Percentiles rank a stretch among this genome's conserved stretches.
Conservation (phyloP, 2,329 filamentous ascomycete species). For the Paraconiothyrium brasiliense region DNA sequence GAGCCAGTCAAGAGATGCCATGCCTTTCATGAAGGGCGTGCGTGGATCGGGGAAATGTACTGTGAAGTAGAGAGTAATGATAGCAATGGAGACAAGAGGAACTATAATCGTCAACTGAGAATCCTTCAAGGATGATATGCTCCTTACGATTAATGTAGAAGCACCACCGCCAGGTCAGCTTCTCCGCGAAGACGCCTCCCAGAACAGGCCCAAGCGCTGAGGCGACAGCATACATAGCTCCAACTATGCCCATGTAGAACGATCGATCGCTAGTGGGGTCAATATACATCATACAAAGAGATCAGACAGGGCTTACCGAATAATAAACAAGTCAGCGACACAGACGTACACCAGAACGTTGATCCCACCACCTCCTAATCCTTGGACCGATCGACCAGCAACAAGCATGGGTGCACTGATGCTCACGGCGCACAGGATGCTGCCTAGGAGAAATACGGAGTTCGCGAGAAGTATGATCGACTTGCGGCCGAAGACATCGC, state of each 20-base stretch:
- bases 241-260: slow-evolving; percentile 62
- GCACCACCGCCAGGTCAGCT: slow-evolving; percentile 61
- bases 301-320: slow-evolving; percentile 35
- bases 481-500: slow-evolving; percentile 52
- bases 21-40: slow-evolving; percentile 56
- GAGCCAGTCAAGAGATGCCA: slow-evolving; percentile 63
- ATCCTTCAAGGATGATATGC: background rate
- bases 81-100: slow-evolving; percentile 60
- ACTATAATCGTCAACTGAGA: slow-evolving; percentile 52
- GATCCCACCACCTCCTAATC: slow-evolving; percentile 63
- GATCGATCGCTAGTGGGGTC: slow-evolving; percentile 51
- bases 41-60: slow-evolving; percentile 63
- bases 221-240: slow-evolving; percentile 65
- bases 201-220: slow-evolving; percentile 63
- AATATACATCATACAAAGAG: background rate
- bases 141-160: slow-evolving; percentile 50
- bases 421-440: slow-evolving; percentile 60
- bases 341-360: slow-evolving; percentile 63
- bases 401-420: slow-evolving; percentile 63
- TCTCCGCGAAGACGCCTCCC: slow-evolving; percentile 60
- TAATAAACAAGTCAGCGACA: slow-evolving; percentile 64
- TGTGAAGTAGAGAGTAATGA: slow-evolving; percentile 60
- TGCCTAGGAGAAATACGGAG: slow-evolving; percentile 59
- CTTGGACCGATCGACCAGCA: slow-evolving; percentile 63
- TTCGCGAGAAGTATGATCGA: slow-evolving; percentile 47